Evolutionary conservation across 495 filamentous ascomycete species (phyloP), one percentile per base, ranked within the genome.

Genomic region (Platismatia glauca): DNA sequence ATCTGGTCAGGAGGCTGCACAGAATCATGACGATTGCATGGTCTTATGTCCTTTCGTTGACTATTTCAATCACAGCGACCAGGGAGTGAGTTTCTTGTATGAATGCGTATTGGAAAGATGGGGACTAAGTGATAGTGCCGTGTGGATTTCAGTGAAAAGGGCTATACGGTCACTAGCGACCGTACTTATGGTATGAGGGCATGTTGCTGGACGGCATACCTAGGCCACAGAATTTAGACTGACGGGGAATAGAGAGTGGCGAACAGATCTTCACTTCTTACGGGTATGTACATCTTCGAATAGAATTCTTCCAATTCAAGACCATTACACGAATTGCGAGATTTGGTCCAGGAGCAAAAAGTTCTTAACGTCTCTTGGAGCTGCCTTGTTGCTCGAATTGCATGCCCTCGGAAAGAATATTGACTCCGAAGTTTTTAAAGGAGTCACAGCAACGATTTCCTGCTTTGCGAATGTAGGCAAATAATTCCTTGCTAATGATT

Each of bases 181-280:
- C 58, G 80, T 55, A 69, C 76, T 13, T 90, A 89, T 69, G 74
- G 81, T 81, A 73, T n/a, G 63, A 60, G 16, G n/a, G 55, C 4
- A 13, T 34, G 58, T 37, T 20, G 34, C 38, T 66, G 43, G 15
- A 33, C 13, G 1, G 31, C 31, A 39, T 24, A n/a, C n/a, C n/a
- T n/a, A 18, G 11, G 15, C 16, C 56, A 5, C 33, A 16, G 7
- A 24, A 50, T 11, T 50, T 16, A 3, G 48, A 62, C 53, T 68
- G 29, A 64, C 27, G 6, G 11, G 31, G 18, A 16, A 13, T 64
- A 73, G 74, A 74, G 7, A 66, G 68, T 38, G 88, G 87, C 12
- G 87, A 92, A 41, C 89, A 96, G 68, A 74, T 96, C 11, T 86
- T 79, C 65, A 88, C 93, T 58, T 86, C 83, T 60, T 96, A 96